phyloP scores from a whole-genome alignment of 148 eudicot species.

The Euryodendron excelsum region DNA sequence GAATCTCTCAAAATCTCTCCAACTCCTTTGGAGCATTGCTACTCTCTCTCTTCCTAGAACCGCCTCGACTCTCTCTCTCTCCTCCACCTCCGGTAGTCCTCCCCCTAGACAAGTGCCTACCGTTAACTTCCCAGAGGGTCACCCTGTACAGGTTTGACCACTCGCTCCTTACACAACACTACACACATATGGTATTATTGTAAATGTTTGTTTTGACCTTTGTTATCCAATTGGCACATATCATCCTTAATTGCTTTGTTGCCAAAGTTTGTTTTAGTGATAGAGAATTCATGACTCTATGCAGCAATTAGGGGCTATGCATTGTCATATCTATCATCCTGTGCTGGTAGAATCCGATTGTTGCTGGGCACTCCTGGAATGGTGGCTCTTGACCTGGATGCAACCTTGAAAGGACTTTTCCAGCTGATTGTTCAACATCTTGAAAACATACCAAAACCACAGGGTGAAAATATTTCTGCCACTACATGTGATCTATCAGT shows the following conservation, averaged over 20 bases:
- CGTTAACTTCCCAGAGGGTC: no score
- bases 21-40: no score
- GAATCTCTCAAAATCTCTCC: no score
- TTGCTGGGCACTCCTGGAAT: constrained; percentile 93
- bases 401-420: constrained; percentile 75
- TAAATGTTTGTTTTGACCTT: neutral
- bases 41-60: no score
- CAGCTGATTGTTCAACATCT: constrained; percentile 92
- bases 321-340: constrained; percentile 90
- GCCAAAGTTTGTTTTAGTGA: neutral
- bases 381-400: constrained; percentile 97
- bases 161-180: no score
- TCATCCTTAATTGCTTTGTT: neutral
- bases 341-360: constrained; percentile 93
- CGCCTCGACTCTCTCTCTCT: no score
- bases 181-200: neutral
- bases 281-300: constrained; percentile 11
- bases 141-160: no score
- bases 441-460: constrained; percentile 92
- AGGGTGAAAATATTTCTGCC: constrained; percentile 91
- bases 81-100: no score
- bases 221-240: neutral
- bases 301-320: constrained; percentile 99
- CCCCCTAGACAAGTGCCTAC: no score
- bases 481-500: constrained; percentile 92